A percentile compares a stretch with the other conserved stretches of the same genome.
These are phyloP conservation scores for Trypanosoma scelopori DNA, from an alignment of 208 protist species.

Conservation along the genomic window DNA sequence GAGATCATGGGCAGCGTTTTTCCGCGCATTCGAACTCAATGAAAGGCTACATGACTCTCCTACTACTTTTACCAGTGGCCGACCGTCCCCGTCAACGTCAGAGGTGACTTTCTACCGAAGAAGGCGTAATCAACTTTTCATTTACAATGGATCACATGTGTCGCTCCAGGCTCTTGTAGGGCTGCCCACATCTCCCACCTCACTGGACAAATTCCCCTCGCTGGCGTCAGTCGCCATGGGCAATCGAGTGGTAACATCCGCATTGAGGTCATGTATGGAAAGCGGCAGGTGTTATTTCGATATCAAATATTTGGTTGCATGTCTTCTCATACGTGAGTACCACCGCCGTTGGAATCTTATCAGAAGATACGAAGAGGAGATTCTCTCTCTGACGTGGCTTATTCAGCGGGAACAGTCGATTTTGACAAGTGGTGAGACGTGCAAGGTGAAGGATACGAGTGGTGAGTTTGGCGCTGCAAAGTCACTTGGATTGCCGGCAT, in stretches of 20 bases:
- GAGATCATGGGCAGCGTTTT: conserved; percentile 18
- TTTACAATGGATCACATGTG: neutral
- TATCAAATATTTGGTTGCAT: conserved; percentile 48
- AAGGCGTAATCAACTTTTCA: neutral
- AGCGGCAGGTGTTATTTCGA: conserved; percentile 10
- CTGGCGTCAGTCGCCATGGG: neutral
- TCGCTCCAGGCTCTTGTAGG: neutral
- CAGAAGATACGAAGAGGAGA: conserved; percentile 19
- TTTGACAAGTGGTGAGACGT: neutral
- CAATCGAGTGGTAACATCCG: neutral
- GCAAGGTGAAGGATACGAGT: neutral
- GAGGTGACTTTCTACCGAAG: neutral
- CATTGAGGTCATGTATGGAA: neutral
- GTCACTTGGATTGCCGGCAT: neutral
- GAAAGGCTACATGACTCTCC: neutral
- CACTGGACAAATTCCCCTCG: neutral
- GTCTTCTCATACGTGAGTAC: conserved; percentile 54
- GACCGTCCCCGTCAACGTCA: neutral
- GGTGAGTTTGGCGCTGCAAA: neutral
- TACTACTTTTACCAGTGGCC: neutral
- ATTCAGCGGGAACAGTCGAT: conserved; percentile 9
- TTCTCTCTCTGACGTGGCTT: conserved; percentile 10
- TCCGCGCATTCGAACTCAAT: neutral
- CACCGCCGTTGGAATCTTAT: conserved; percentile 24
- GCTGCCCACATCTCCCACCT: neutral